Base-by-base conservation (phyloP, 164 flowering plant genomes). In the Warburgia ugandensis region DNA sequence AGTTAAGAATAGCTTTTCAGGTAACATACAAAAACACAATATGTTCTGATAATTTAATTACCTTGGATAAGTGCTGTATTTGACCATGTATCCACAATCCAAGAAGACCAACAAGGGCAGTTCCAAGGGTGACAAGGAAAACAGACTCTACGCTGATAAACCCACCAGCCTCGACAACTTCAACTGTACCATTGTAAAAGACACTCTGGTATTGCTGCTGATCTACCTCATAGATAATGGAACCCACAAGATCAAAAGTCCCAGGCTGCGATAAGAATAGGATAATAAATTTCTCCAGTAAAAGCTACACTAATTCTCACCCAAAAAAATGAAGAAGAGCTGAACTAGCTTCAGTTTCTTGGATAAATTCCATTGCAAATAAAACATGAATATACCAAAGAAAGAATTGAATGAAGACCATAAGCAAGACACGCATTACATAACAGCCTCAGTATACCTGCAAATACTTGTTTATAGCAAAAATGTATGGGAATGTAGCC, bases 181-280 rank as follows among this genome's bases (percentile, higher is more conserved):
- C 99, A 62, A 92, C 65, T 28, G 99, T 88, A 31, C 99, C 94
- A 69, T 92, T 88, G 57, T 75, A 92, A 68, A 88, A 88, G 45
- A 77, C 69, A 52, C 67, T 88, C 59, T 84, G 91, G 59, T 80
- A 79, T 3, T 75, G 84, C 6, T 72, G 66, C 62, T 86, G 79
- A 47, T 92, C 95, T 45, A 88, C 80, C 70, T 92, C 95, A 70
- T 88, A 92, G 47, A 84, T 49, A 53, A 92, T 78, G 36, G 79
- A 74, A 48, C 91, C 96, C 44, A 82, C 96, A 58, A 92, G 91
- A 82, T 92, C 99, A 78, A 80, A 92, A 12, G 72, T 52, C 58
- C 99, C 96, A 64, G 99, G 58, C 99, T 88, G 84, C 58, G 73
- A 51, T 6, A 29, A 19, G 26, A 59, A 43, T 12, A 46, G 39